Conservation (phyloP, 2,329 filamentous ascomycete species). For the Knoxdaviesia capensis region DNA sequence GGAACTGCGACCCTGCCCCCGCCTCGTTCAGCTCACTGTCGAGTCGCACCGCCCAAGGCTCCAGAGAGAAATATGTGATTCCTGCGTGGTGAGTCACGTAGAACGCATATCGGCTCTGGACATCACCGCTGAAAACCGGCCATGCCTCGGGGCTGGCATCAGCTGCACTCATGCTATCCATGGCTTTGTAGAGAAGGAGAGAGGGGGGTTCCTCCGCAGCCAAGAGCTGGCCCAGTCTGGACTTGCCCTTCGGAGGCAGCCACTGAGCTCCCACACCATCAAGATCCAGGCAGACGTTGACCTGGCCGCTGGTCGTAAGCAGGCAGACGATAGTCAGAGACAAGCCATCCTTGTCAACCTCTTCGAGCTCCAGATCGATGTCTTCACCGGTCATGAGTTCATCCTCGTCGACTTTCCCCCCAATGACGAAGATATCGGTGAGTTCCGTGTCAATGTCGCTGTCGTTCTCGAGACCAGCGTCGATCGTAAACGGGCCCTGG, state of each 20-base stretch:
- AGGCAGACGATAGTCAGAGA: slow-evolving; percentile 40
- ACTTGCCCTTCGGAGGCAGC: slow-evolving; percentile 36
- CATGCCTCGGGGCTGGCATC: slow-evolving; percentile 37
- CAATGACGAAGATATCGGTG: slow-evolving; percentile 42
- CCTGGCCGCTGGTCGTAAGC: slow-evolving; percentile 37
- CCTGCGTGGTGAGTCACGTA: slow-evolving; percentile 40
- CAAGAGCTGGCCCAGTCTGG: slow-evolving; percentile 19
- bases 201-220: slow-evolving; percentile 21
- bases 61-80: slow-evolving; percentile 38
- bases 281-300: slow-evolving; percentile 40
- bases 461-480: slow-evolving; percentile 32
- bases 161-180: slow-evolving; percentile 34
- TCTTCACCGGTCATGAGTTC: slow-evolving; percentile 45
- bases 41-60: slow-evolving; percentile 42
- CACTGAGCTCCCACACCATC: slow-evolving; percentile 46
- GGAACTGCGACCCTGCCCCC: slow-evolving; percentile 38
- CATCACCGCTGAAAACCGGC: slow-evolving; percentile 42
- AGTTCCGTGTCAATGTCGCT: slow-evolving; percentile 35
- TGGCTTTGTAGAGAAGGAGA: slow-evolving; percentile 39
- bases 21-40: slow-evolving; percentile 38
- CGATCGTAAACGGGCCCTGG: slow-evolving; percentile 40
- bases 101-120: slow-evolving; percentile 40
- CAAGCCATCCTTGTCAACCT: slow-evolving; percentile 35
- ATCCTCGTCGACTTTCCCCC: slow-evolving; percentile 37
- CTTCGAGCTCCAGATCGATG: slow-evolving; percentile 35